Conservation (phyloP, 106 monocot species). For the Cymbidium sinense region DNA sequence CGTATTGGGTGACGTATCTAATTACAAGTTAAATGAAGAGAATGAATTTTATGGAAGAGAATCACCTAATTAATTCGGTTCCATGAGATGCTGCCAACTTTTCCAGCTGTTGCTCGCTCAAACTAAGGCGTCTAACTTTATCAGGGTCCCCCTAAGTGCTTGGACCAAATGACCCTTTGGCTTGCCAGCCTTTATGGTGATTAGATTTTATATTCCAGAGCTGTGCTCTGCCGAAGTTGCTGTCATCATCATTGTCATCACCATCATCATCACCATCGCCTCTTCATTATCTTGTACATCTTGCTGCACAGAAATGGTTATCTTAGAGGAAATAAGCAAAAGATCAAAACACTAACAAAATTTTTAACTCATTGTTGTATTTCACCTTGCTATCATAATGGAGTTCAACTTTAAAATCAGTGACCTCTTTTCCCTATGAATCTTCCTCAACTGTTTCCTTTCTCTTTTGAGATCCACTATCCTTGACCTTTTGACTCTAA, state of each 20-base stretch:
- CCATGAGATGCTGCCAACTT: conserved; percentile 29
- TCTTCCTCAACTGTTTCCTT: conserved; percentile 39
- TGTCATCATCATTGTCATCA: conserved; percentile 17
- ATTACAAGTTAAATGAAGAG: no score
- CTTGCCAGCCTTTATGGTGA: conserved; percentile 26
- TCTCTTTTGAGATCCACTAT: conserved; percentile 16
- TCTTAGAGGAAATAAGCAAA: neutral
- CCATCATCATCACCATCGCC: conserved; percentile 5
- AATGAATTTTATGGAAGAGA: neutral
- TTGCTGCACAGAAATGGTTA: neutral
- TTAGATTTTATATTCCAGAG: conserved; percentile 22
- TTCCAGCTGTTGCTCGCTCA: conserved; percentile 37
- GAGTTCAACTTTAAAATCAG: conserved; percentile 55
- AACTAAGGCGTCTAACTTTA: conserved; percentile 34
- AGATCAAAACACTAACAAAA: neutral
- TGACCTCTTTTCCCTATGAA: conserved; percentile 69
- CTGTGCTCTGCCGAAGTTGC: conserved; percentile 11
- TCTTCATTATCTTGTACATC: neutral
- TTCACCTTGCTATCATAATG: conserved; percentile 47
- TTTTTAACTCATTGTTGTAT: neutral
- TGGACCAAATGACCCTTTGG: conserved; percentile 23
- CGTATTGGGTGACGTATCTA: neutral
- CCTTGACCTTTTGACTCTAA: conserved; percentile 38
- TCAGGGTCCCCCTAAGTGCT: conserved; percentile 22
- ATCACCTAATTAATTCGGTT: conserved; percentile 31